These are phyloP conservation scores for Pythium monospermum DNA, from an alignment of 352 stramenopile species.

Conservation along the genomic window DNA sequence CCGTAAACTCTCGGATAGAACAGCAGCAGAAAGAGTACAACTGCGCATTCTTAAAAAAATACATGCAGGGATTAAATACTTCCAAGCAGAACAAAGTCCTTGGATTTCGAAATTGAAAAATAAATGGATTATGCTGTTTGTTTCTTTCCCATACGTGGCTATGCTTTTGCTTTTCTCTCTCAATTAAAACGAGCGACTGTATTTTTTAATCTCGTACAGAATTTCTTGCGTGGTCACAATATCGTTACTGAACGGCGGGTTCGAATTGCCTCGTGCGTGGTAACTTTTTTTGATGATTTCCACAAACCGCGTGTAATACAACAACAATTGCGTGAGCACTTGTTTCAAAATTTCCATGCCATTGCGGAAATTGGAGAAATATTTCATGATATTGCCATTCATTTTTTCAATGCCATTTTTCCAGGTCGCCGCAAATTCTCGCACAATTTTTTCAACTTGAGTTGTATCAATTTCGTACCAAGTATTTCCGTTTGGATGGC, in stretches of 20 bases:
- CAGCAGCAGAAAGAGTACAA: too few species aligned
- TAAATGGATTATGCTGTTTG: background rate
- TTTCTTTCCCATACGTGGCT: background rate
- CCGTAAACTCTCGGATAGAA: too few species aligned
- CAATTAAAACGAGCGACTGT: constrained; percentile 91
- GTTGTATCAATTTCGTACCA: constrained; percentile 80
- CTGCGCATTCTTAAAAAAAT: too few species aligned
- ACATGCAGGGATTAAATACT: too few species aligned
- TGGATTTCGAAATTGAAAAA: too few species aligned
- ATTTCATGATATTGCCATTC: constrained; percentile 96
- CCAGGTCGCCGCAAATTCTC: constrained; percentile 95
- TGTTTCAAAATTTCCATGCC: constrained; percentile 99
- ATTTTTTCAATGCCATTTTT: constrained; percentile 96
- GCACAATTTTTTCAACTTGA: constrained; percentile 92
- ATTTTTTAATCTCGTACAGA: constrained; percentile 98
- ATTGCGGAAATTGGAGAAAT: constrained; percentile 98
- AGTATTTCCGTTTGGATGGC: constrained; percentile 3
- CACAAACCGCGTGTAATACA: constrained; percentile 99
- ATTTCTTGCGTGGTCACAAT: constrained; percentile 96
- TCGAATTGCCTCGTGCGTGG: constrained; percentile 31
- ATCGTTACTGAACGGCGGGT: constrained; percentile 87
- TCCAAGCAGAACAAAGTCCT: too few species aligned
- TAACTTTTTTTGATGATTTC: constrained; percentile 95
- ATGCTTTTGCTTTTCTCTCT: too few species aligned
- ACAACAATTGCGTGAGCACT: constrained; percentile 95